Evolutionary conservation across 2,329 filamentous ascomycete genomes (phyloP).

Genomic region (Periconia sp.): DNA sequence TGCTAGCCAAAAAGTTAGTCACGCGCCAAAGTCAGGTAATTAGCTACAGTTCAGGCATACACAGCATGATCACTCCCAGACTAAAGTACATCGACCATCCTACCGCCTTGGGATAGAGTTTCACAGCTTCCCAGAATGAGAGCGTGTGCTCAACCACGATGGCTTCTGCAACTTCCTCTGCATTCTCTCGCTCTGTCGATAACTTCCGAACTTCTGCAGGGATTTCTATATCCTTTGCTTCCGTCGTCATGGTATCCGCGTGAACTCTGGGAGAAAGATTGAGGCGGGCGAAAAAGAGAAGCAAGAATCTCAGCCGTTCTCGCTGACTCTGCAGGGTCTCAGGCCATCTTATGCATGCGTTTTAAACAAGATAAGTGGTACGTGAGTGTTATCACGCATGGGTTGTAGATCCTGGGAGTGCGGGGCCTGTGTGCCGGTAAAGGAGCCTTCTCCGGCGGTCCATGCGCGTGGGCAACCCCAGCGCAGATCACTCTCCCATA

Average conservation of each 20-base stretch:
- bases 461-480: conserved; percentile 10
- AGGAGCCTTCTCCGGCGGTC: conserved; percentile 10
- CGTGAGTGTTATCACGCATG: conserved; percentile 12
- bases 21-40: not conserved
- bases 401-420: conserved; percentile 8
- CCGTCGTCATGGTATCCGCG: conserved; percentile 8
- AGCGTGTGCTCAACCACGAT: conserved; percentile 44
- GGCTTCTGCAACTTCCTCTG: conserved; percentile 40
- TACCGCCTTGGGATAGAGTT: conserved; percentile 53
- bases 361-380: conserved; percentile 6
- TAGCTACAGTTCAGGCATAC: conserved; percentile 13
- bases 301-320: not conserved
- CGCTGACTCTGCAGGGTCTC: conserved; percentile 9
- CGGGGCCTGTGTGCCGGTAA: conserved; percentile 14
- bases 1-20: conserved; percentile 31
- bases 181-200: conserved; percentile 20
- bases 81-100: conserved; percentile 67
- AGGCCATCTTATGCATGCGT: conserved; percentile 10
- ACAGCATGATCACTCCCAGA: conserved; percentile 65
- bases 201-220: conserved; percentile 23
- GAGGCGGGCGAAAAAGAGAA: not conserved
- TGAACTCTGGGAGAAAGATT: not conserved
- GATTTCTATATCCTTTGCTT: conserved; percentile 13
- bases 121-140: conserved; percentile 46
- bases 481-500: conserved; percentile 12